phyloP scores from a whole-genome alignment of 345 rosid species.

The Lagerstroemia speciosa region DNA sequence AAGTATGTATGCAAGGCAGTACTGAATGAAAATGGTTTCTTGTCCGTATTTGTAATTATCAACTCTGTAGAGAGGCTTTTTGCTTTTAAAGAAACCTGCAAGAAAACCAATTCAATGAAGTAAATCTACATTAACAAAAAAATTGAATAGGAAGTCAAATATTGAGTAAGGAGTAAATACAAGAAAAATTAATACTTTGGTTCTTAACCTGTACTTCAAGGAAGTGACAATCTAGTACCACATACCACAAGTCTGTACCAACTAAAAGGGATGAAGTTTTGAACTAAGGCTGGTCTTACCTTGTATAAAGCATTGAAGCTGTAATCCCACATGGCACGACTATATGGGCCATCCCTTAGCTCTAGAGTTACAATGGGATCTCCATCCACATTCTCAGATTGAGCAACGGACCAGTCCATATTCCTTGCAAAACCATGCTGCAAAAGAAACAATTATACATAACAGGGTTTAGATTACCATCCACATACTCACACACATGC shows the following conservation, averaged over 20 bases:
- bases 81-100: slow-evolving; percentile 52
- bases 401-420: slow-evolving; percentile 79
- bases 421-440: slow-evolving; percentile 97
- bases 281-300: slow-evolving; percentile 23
- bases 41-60: slow-evolving; percentile 60
- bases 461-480: neutral
- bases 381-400: slow-evolving; percentile 54
- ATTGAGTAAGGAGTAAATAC: neutral
- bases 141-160: neutral
- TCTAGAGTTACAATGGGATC: slow-evolving; percentile 61
- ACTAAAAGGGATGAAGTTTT: too few species aligned
- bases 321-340: slow-evolving; percentile 92
- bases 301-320: slow-evolving; percentile 76
- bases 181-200: neutral
- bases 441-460: slow-evolving; percentile 10
- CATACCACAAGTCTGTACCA: neutral
- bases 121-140: slow-evolving; percentile 9
- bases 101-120: slow-evolving; percentile 3
- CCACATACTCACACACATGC: neutral
- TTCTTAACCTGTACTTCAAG: neutral
- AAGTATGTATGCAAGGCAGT: slow-evolving; percentile 87
- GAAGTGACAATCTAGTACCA: neutral
- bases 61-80: slow-evolving; percentile 77
- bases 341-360: slow-evolving; percentile 75
- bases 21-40: slow-evolving; percentile 67